Conservation (phyloP, 441 rosid species). For the Daphne laureola region DNA sequence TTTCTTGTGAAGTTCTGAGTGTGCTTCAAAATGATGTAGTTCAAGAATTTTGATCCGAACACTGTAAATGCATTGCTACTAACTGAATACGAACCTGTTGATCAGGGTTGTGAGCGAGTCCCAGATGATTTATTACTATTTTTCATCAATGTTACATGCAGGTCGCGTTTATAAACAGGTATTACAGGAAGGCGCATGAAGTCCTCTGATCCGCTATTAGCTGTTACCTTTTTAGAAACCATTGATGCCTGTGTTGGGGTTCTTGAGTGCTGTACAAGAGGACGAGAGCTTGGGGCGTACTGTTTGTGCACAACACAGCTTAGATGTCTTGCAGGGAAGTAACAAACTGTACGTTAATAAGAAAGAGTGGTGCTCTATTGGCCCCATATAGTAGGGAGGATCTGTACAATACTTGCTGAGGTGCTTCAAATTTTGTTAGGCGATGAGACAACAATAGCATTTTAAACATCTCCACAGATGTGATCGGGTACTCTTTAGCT, state of each 20-base stretch:
- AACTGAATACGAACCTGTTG: no score
- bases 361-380: slow-evolving; percentile 4
- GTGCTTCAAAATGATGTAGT: no score
- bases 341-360: slow-evolving; percentile 16
- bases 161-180: slow-evolving; percentile 66
- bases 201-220: slow-evolving; percentile 30
- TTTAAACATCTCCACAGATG: no score
- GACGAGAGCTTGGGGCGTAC: slow-evolving; percentile 16
- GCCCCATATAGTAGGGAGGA: slow-evolving; percentile 10
- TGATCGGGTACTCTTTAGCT: no score
- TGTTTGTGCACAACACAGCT: slow-evolving; percentile 13
- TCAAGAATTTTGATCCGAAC: no score
- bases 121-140: no score
- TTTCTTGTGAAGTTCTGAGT: no score
- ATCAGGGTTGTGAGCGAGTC: no score
- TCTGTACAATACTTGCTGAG: slow-evolving; percentile 24
- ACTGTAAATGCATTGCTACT: no score
- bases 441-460: slow-evolving; percentile 10
- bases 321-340: slow-evolving; percentile 14
- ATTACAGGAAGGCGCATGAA: slow-evolving; percentile 67
- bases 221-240: not conserved
- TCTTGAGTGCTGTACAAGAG: not conserved
- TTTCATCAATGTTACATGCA: slow-evolving; percentile 24
- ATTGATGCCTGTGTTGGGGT: slow-evolving; percentile 10
- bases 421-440: slow-evolving; percentile 10